Conservation (phyloP, 1,139 yeast genomes). For the Hanseniaspora gamundiae region DNA sequence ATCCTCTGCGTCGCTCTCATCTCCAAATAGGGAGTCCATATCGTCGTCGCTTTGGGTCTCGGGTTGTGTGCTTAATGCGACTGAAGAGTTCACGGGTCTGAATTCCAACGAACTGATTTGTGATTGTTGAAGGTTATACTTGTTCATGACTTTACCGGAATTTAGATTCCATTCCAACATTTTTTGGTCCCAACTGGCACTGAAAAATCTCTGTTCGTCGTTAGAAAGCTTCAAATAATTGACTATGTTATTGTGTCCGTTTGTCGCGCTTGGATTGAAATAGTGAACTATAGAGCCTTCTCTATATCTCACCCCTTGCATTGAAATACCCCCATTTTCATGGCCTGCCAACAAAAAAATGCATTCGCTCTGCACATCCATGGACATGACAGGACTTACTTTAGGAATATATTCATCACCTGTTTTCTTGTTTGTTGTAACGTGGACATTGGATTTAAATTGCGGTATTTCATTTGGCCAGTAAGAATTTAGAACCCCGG, state of each 20-base stretch:
- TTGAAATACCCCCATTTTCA: slow-evolving; percentile 70
- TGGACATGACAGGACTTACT: slow-evolving; percentile 74
- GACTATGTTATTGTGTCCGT: slow-evolving; percentile 55
- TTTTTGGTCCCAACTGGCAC: slow-evolving; percentile 80
- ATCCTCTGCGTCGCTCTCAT: slow-evolving; percentile 45
- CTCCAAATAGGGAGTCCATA: slow-evolving; percentile 72
- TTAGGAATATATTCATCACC: slow-evolving; percentile 49
- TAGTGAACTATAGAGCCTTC: slow-evolving; percentile 80
- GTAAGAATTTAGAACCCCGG: slow-evolving; percentile 72
- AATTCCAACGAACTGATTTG: slow-evolving; percentile 70
- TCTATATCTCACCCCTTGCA: slow-evolving; percentile 70
- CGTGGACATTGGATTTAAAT: slow-evolving; percentile 31
- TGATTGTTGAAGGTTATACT: slow-evolving; percentile 48
- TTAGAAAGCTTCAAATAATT: slow-evolving; percentile 56
- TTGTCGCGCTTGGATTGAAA: slow-evolving; percentile 32
- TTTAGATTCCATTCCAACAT: slow-evolving; percentile 81
- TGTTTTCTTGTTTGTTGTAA: slow-evolving; percentile 17
- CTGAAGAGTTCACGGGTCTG: slow-evolving; percentile 58
- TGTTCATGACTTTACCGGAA: slow-evolving; percentile 41
- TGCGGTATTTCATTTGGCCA: slow-evolving; percentile 95
- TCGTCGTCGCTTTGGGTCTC: slow-evolving; percentile 35
- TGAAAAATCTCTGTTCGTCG: slow-evolving; percentile 39
- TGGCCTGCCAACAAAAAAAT: slow-evolving; percentile 81
- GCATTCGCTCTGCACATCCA: slow-evolving; percentile 75
- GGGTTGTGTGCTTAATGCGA: slow-evolving; percentile 17